Evolutionary conservation across 176 grass and related monocot genomes (phyloP), one percentile per base, ranked within the genome.

Genomic region (Hyparrhenia diplandra): DNA sequence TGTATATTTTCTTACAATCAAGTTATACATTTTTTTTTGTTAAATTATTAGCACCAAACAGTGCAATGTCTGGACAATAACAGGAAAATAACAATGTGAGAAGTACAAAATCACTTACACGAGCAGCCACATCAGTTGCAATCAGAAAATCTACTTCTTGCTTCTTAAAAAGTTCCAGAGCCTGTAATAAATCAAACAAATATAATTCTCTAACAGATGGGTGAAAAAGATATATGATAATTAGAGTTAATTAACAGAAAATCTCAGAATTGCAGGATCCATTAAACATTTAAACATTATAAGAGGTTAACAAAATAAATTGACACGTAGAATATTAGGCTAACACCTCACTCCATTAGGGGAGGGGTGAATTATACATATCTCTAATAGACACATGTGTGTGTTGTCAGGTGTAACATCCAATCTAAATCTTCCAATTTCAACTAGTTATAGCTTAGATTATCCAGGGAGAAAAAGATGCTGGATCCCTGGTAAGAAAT

Each of bases 101-200:
- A 78, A 34, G 73, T 18, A 21, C 39, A 81, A 83, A 41, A 13
- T 79, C 59, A 90, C 94, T 94, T 92, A 97, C 95, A 83, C 95
- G 95, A 83, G 95, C 95, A 80, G 95, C 95, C 85, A 98, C 86
- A 91, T 98, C 95, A 83, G 95, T 98, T 59, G 95, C 95, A 85
- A 98, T 90, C 74, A 98, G 73, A 75, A 92, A 92, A 82, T 98
- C 95, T 24, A 63, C 86, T 92, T 94, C 88, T 87, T 98, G 95
- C 80, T 89, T 98, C 81, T 85, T 98, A 65, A 98, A 98, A 81
- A 87, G 83, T 77, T 98, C 95, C 84, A 98, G 89, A 78, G 92
- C 95, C 94, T 97, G n/a, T 59, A 25, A 59, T 58, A 55, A 55
- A 86, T 37, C 64, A 6, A 71, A 80, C 20, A 78, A n/a, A 36